Base-by-base conservation (phyloP, 1,139 yeast species). In the Diutina neorugosa region DNA sequence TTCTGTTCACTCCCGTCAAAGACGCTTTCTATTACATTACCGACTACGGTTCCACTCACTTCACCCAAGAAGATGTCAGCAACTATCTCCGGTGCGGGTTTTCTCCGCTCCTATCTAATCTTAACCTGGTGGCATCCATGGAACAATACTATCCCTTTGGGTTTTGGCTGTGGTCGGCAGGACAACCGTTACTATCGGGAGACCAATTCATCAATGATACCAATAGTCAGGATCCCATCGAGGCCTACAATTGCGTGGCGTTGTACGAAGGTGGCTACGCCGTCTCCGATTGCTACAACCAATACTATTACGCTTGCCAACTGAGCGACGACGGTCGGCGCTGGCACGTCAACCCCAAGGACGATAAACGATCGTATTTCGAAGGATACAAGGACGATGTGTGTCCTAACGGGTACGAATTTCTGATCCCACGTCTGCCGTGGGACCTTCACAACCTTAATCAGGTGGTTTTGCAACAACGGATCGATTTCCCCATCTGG, bases 151-250 rank as follows among this genome's bases (percentile, higher is more conserved):
- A 65, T 0, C 73, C 74, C 0, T 54, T 59, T 18, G 61, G 70
- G 8, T 66, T 81, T 40, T 89, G 96, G 96, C 76, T 88, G 4
- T 87, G 95, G 95, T 25, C 34, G 4, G 67, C 72, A 1, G 71
- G 73, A 6, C 80, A 84, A 59, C 93, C 91, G 48, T 31, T 31
- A 12, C 19, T 46, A 25, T 14, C 53, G 34, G 46, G 7, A 9
- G 50, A 48, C 11, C 23, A 9, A 1, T 58, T 54, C n/a, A 52
- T 52, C 3, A 27, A 53, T 3, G n/a, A 11, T 4, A 20, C 47
- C 7, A 4, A n/a, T 4, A 27, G 31, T 14, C 48, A 47, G 23
- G 52, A 42, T 16, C 52, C 55, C 4, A 53, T 52, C 37, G 43
- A 20, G 9, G 85, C 86, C 0, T 72, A 65, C 57, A 75, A 78